Base-by-base conservation (phyloP, 306 rosid genomes). In the Castanopsis chinensis region DNA sequence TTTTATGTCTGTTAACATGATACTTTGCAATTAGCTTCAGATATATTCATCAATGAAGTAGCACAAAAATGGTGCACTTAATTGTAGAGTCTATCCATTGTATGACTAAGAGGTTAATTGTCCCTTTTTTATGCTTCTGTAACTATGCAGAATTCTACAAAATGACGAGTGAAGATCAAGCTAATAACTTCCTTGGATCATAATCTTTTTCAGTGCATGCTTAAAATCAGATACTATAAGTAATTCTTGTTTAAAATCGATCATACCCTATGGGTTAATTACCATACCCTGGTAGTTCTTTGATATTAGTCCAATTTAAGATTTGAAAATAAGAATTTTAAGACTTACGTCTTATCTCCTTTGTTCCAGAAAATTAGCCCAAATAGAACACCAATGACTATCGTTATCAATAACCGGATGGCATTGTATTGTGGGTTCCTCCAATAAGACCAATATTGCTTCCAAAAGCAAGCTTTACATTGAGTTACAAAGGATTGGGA, bases 361-460 rank as follows among this genome's bases (percentile, higher is more conserved):
- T 74, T 67, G 30, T 60, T 49, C 86, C 86, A 88, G 75, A 88
- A 88, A 60, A 84, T 72, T 57, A 88, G 52, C 65, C 92, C 89
- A 75, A 88, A 86, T 49, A 86, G n/a, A 55, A 79, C 53, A 17
- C 88, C 92, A 3, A 86, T 70, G 21, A 21, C 8, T 64, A 58
- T 18, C 21, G 89, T 49, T 76, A 82, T 1, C 81, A 85, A 69
- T 78, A 81, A 72, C 20, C 88, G 86, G 45, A 82, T 55, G 65
- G 63, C 32, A 61, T 88, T 86, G 70, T 86, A 88, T 11, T 51
- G 78, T 5, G 91, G 88, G 60, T 88, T 88, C 83, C 86, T 86
- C 91, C 92, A 88, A 61, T 88, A 88, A 73, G 92, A 88, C 73
- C 77, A 74, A 1, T 74, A 75, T 5, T 83, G 88, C 78, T 88